Base-by-base conservation (phyloP, 352 stramenopile species). In the Phytophthora tubulina region DNA sequence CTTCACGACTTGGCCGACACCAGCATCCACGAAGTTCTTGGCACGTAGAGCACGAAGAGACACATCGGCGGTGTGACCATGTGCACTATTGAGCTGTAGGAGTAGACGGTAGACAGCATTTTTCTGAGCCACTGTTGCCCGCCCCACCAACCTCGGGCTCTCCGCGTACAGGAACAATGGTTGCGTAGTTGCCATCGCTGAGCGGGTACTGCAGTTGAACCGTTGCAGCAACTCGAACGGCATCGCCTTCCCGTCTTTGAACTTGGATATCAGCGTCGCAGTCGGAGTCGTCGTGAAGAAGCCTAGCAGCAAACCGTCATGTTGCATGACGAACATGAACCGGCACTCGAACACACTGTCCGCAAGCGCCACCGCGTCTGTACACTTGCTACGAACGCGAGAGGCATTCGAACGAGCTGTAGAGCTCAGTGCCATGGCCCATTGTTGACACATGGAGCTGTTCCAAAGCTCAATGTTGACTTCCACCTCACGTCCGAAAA, bases 391-490 rank as follows among this genome's bases (percentile, higher is more conserved):
- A 3, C 58, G 48, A 42, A 81, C 17, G 11, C 63, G 70, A 2
- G 49, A 58, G 21, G 73, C 73, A 51, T 54, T 71, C 2, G 70
- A 58, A 11, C 76, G 63, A 36, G 70, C 76, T 31, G 66, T 17
- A 6, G 66, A 52, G 45, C 69, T 73, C 8, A 84, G 57, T 7
- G 72, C 61, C 49, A 80, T 73, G 10, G 66, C 61, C 66, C 75
- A 86, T 36, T 91, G 80, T 17, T 76, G 65, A 46, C 76, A 84
- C 63, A 93, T 76, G 66, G 81, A 91, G 41, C 77, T 72, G 56
- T 94, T 94, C 86, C 86, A 94, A n/a, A 78, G 44, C 31, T 77
- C 66, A 33, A 94, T 88, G 33, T 82, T 79, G 13, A 94, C 76
- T 33, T 90, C 67, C 13, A 94, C 56, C 17, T 80, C 63, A 27